Evolutionary conservation across 1,139 yeast genomes (phyloP).

Genomic region (Sugiyamaella grinbergsii): DNA sequence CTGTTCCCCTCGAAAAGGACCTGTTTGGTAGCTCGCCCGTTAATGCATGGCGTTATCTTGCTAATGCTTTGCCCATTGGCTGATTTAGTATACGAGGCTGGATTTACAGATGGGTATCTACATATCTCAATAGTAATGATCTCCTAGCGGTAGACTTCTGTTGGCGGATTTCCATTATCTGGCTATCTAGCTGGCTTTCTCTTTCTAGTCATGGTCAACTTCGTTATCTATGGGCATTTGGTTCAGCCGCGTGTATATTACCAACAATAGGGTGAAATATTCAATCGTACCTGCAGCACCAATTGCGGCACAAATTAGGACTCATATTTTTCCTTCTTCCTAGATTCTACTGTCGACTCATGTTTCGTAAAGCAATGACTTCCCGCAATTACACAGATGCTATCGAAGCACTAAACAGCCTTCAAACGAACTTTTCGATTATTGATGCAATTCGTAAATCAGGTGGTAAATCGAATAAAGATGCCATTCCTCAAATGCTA

Average conservation of each 20-base stretch:
- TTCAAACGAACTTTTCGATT: slow-evolving; percentile 90
- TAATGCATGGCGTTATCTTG: slow-evolving; percentile 65
- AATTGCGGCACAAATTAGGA: slow-evolving; percentile 1
- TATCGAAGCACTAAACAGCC: slow-evolving; percentile 74
- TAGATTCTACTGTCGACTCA: not conserved
- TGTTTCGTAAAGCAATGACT: slow-evolving; percentile 16
- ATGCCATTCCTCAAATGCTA: slow-evolving; percentile 81
- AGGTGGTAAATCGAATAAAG: slow-evolving; percentile 67
- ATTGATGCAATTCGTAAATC: slow-evolving; percentile 78
- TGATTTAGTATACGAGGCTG: slow-evolving; percentile 57
- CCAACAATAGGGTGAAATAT: too few species aligned
- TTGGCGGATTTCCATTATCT: too few species aligned
- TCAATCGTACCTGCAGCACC: not conserved
- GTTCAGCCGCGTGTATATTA: not conserved
- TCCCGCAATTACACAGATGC: slow-evolving; percentile 50
- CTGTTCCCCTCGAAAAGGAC: slow-evolving; percentile 45
- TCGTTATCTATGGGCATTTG: not conserved
- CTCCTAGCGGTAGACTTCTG: too few species aligned
- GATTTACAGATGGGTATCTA: slow-evolving; percentile 74
- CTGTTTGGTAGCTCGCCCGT: slow-evolving; percentile 48
- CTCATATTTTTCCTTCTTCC: not conserved
- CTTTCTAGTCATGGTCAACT: too few species aligned
- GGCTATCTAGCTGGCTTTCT: too few species aligned
- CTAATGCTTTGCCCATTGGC: slow-evolving; percentile 51
- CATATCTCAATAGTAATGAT: slow-evolving; percentile 55